Conservation (phyloP, 495 filamentous ascomycete genomes). For the Hypoxylon perforatum region DNA sequence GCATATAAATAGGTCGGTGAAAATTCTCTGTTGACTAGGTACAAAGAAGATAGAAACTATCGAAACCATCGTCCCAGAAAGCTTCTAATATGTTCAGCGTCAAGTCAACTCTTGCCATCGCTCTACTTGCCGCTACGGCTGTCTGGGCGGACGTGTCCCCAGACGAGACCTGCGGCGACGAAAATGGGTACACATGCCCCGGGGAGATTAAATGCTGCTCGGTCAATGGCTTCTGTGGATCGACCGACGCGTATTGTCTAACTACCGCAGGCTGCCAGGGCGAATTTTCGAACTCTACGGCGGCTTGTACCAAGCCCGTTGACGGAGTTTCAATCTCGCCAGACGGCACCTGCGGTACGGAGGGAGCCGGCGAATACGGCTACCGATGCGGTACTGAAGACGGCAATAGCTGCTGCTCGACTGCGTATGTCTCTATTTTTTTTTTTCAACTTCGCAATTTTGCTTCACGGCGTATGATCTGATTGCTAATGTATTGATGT, state of each 20-base stretch:
- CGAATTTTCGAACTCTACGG: slow-evolving; percentile 47
- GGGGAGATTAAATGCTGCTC: slow-evolving; percentile 49
- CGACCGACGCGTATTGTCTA: slow-evolving; percentile 49
- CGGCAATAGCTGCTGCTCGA: slow-evolving; percentile 45
- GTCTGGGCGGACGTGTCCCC: slow-evolving; percentile 47
- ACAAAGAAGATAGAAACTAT: neutral
- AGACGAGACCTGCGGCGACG: slow-evolving; percentile 48
- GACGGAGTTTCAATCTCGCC: slow-evolving; percentile 42
- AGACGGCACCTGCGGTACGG: slow-evolving; percentile 50
- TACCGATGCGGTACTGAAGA: slow-evolving; percentile 46
- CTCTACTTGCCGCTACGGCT: slow-evolving; percentile 46
- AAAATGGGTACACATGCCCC: slow-evolving; percentile 49
- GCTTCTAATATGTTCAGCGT: slow-evolving; percentile 21
- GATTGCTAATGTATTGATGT: slow-evolving; percentile 10
- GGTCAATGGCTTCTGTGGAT: slow-evolving; percentile 50
- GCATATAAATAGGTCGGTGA: slow-evolving; percentile 6
- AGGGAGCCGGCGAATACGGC: slow-evolving; percentile 45
- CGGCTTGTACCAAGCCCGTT: slow-evolving; percentile 45
- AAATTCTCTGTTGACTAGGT: too few species aligned
- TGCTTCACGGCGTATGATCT: neutral
- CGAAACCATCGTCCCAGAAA: neutral
- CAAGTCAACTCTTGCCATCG: slow-evolving; percentile 16
- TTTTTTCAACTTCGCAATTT: neutral
- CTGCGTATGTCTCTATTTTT: slow-evolving; percentile 38
- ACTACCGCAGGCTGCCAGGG: slow-evolving; percentile 49